phyloP scores from a whole-genome alignment of 495 filamentous ascomycete species.

The Lepraria neglecta region DNA sequence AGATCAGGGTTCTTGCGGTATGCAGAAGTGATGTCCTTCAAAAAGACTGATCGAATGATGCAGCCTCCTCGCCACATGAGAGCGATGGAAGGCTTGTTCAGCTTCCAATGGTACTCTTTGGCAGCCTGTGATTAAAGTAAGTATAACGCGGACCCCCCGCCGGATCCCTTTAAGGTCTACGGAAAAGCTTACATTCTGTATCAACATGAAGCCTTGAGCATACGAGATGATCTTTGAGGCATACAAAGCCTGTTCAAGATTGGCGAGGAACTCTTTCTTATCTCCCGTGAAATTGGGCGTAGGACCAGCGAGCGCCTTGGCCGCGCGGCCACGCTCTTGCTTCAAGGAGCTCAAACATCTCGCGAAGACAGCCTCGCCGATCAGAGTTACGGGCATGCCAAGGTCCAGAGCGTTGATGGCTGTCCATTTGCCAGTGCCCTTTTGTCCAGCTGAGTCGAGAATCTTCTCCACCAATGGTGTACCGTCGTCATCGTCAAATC shows the following conservation, averaged over 20 bases:
- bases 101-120: constrained; percentile 93
- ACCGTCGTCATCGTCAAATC: constrained; percentile 92
- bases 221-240: constrained; percentile 99
- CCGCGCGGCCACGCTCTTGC: constrained; percentile 80
- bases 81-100: constrained; percentile 99
- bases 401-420: constrained; percentile 98
- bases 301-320: constrained; percentile 69
- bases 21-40: constrained; percentile 96
- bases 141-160: constrained; percentile 19
- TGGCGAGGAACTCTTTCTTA: constrained; percentile 86
- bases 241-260: constrained; percentile 97
- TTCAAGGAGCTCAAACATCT: constrained; percentile 93
- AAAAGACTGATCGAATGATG: constrained; percentile 99
- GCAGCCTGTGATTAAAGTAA: constrained; percentile 57
- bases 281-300: constrained; percentile 76
- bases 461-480: constrained; percentile 94
- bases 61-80: constrained; percentile 99
- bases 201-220: constrained; percentile 99
- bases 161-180: not conserved
- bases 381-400: constrained; percentile 97
- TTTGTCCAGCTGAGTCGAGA: constrained; percentile 96
- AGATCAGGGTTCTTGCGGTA: constrained; percentile 93
- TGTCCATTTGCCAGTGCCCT: constrained; percentile 99
- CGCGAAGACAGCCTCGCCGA: constrained; percentile 93
- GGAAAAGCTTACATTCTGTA: constrained; percentile 76